phyloP scores from a whole-genome alignment of 2,329 filamentous ascomycete genomes.

The Acrodontium crateriforme region DNA sequence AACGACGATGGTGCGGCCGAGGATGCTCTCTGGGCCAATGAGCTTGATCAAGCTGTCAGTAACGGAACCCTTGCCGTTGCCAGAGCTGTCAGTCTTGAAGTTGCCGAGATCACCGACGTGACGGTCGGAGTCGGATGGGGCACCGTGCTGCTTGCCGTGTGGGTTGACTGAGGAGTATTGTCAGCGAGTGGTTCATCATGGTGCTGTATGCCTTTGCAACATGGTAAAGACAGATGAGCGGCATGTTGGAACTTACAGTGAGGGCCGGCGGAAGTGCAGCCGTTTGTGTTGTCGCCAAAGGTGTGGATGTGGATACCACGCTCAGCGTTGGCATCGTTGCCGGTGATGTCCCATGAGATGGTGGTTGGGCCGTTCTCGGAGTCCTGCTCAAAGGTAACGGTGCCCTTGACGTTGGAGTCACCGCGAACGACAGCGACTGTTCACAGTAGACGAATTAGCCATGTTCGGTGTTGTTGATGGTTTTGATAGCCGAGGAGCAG shows the following conservation, averaged over 20 bases:
- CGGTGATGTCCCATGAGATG: slow-evolving; percentile 82
- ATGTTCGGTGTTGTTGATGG: too few relatives aligned
- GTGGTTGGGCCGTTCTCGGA: slow-evolving; percentile 70
- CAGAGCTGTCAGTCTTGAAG: slow-evolving; percentile 87
- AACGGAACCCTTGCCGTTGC: slow-evolving; percentile 71
- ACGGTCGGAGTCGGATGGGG: slow-evolving; percentile 65
- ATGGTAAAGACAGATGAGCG: not conserved
- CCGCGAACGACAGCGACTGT: slow-evolving; percentile 92
- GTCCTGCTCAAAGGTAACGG: slow-evolving; percentile 87
- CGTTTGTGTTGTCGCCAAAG: slow-evolving; percentile 99
- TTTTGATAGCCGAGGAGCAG: too few relatives aligned
- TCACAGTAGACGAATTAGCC: too few relatives aligned
- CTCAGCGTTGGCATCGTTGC: slow-evolving; percentile 88
- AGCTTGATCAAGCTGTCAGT: slow-evolving; percentile 81
- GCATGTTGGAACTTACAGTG: slow-evolving; percentile 58
- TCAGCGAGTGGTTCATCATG: too few relatives aligned
- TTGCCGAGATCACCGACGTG: slow-evolving; percentile 98
- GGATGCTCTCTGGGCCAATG: slow-evolving; percentile 87
- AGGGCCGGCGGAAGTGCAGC: slow-evolving; percentile 94
- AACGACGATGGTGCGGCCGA: slow-evolving; percentile 90
- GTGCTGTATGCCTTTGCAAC: too few relatives aligned
- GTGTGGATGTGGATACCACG: slow-evolving; percentile 98
- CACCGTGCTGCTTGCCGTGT: slow-evolving; percentile 80
- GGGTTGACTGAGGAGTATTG: slow-evolving; percentile 72
- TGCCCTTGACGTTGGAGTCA: slow-evolving; percentile 90